A percentile compares a stretch with the other conserved stretches of the same genome.
phyloP scores from a whole-genome alignment of 1,139 yeast genomes.

The Saccharomyces hybrid region DNA sequence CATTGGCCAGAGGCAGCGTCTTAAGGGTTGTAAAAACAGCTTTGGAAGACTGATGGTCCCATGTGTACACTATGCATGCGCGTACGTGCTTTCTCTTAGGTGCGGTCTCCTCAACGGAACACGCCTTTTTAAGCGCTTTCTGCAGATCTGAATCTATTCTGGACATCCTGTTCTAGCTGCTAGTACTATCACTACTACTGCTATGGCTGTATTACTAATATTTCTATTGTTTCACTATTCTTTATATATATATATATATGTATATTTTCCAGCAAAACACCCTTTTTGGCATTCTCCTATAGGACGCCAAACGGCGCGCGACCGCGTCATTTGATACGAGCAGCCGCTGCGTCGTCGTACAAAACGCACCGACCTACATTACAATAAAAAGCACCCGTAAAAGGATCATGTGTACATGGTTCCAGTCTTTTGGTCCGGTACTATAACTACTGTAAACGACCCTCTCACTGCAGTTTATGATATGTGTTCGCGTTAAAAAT shows the following conservation, averaged over 20 bases:
- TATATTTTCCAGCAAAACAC: not conserved
- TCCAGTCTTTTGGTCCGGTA: not conserved
- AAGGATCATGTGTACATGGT: not conserved
- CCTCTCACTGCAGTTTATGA: not conserved
- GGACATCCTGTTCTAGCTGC: constrained; percentile 16
- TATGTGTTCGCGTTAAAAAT: not conserved
- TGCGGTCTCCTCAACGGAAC: constrained; percentile 78
- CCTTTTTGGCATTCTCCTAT: not conserved
- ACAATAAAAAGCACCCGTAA: not conserved
- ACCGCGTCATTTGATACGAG: not conserved
- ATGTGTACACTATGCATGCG: constrained; percentile 88
- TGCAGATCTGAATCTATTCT: constrained; percentile 44
- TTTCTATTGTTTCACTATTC: not conserved
- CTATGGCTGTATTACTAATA: not conserved
- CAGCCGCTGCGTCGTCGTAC: not conserved
- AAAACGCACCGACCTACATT: not conserved
- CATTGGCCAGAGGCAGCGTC: constrained; percentile 69
- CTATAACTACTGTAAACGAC: not conserved
- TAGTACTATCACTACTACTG: not conserved
- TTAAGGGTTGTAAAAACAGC: constrained; percentile 73
- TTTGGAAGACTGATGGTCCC: constrained; percentile 87
- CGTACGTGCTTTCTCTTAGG: constrained; percentile 94
- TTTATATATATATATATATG: not conserved
- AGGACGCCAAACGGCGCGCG: not conserved
- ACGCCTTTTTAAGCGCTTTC: constrained; percentile 75